Percentiles rank a stretch among this genome's conserved stretches.
These are phyloP conservation scores for Aspergillus hancockii DNA, from an alignment of 495 filamentous ascomycete species.

Conservation along the genomic window DNA sequence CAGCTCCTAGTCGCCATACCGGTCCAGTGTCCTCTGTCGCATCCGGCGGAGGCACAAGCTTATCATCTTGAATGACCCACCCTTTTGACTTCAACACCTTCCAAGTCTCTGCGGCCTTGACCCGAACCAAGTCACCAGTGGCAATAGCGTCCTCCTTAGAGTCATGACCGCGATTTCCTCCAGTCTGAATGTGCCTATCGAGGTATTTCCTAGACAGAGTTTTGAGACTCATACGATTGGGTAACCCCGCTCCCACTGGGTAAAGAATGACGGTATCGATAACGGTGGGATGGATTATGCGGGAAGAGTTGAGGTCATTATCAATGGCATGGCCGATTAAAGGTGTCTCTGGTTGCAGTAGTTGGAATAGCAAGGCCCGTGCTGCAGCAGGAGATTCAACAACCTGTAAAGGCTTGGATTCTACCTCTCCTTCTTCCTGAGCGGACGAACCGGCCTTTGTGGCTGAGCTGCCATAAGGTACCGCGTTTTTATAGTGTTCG, in stretches of 20 bases:
- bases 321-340: constrained; percentile 93
- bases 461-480: constrained; percentile 49
- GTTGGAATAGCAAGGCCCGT: constrained; percentile 67
- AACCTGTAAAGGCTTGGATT: constrained; percentile 55
- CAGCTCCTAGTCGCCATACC: constrained; percentile 18
- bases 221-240: constrained; percentile 73
- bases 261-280: constrained; percentile 87
- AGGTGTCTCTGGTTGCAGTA: constrained; percentile 72
- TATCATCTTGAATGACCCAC: constrained; percentile 59
- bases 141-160: constrained; percentile 84
- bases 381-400: constrained; percentile 71
- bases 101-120: constrained; percentile 67
- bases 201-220: constrained; percentile 64
- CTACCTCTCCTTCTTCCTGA: constrained; percentile 18
- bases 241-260: constrained; percentile 73
- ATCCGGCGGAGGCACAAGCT: constrained; percentile 49
- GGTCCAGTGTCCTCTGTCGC: constrained; percentile 7
- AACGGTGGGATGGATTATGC: constrained; percentile 80
- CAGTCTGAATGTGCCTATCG: constrained; percentile 75
- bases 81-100: constrained; percentile 59
- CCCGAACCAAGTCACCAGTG: constrained; percentile 80
- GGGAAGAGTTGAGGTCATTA: constrained; percentile 83
- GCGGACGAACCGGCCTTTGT: constrained; percentile 15
- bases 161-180: constrained; percentile 73
- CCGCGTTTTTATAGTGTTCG: constrained; percentile 69